These are phyloP conservation scores for Pestalotiopsis sp. DNA, from an alignment of 2,329 filamentous ascomycete species.

Conservation along the genomic window DNA sequence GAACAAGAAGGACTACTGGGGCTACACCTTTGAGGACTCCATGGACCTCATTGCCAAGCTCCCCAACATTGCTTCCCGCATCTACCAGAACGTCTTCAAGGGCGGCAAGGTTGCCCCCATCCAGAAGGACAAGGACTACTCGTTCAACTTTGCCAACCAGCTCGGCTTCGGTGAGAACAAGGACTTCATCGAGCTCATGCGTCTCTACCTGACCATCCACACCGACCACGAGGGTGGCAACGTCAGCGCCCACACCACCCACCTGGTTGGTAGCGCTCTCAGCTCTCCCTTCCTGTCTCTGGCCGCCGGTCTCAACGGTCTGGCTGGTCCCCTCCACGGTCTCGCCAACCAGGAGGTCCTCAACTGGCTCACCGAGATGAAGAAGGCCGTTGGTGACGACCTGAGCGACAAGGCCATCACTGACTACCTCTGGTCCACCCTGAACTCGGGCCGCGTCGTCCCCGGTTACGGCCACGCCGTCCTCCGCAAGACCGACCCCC, in stretches of 20 bases:
- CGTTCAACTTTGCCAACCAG: slow-evolving; percentile 99
- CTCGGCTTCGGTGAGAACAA: slow-evolving; percentile 93
- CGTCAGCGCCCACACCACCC: slow-evolving; percentile 96
- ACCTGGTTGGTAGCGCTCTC: slow-evolving; percentile 93
- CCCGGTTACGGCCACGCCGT: slow-evolving; percentile 98
- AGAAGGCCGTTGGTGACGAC: slow-evolving; percentile 90
- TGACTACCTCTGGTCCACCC: slow-evolving; percentile 97
- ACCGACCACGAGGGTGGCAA: slow-evolving; percentile 99
- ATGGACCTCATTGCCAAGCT: slow-evolving; percentile 99
- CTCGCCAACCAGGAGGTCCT: slow-evolving; percentile 99
- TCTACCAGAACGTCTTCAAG: slow-evolving; percentile 99
- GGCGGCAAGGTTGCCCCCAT: slow-evolving; percentile 95
- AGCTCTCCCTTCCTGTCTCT: slow-evolving; percentile 97
- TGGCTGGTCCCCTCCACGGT: slow-evolving; percentile 97
- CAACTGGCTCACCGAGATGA: slow-evolving; percentile 99
- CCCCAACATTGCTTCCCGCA: slow-evolving; percentile 94
- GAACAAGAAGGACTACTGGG: slow-evolving; percentile 99
- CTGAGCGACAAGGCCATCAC: slow-evolving; percentile 95
- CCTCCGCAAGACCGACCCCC: slow-evolving; percentile 98
- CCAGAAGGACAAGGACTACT: slow-evolving; percentile 99
- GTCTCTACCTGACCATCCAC: slow-evolving; percentile 99
- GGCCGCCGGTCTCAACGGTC: slow-evolving; percentile 94
- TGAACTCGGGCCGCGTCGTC: slow-evolving; percentile 93
- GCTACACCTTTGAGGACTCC: slow-evolving; percentile 98
- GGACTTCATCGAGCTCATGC: slow-evolving; percentile 98